Evolutionary conservation across 495 filamentous ascomycete species (phyloP).

Genomic region (Aspergillus bridgeri): DNA sequence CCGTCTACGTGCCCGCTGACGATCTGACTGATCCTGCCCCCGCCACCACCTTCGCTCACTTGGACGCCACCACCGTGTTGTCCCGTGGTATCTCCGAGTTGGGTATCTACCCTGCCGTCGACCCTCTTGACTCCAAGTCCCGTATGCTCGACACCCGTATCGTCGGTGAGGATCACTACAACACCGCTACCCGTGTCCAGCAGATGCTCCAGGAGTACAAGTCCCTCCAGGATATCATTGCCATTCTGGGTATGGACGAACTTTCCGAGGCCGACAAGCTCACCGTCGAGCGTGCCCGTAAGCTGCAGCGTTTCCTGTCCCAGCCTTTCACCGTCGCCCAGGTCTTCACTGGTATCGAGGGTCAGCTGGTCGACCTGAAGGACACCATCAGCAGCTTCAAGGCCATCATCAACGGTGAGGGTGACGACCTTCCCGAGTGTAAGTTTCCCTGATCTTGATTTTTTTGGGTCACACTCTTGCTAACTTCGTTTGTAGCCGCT

Average conservation of each 20-base stretch:
- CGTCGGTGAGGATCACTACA: conserved; percentile 96
- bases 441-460: conserved; percentile 16
- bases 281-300: conserved; percentile 99
- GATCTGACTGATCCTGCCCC: conserved; percentile 99
- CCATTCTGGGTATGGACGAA: conserved; percentile 99
- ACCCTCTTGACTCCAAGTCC: conserved; percentile 98
- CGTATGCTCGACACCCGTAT: conserved; percentile 99
- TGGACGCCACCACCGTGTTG: conserved; percentile 99
- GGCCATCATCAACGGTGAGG: conserved; percentile 92
- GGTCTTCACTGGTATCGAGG: conserved; percentile 99
- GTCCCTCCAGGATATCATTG: conserved; percentile 99
- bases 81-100: conserved; percentile 99
- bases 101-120: conserved; percentile 99
- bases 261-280: conserved; percentile 98
- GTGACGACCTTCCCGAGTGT: conserved; percentile 92
- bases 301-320: conserved; percentile 98
- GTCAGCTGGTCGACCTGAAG: conserved; percentile 94
- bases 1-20: conserved; percentile 99
- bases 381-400: conserved; percentile 97
- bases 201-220: conserved; percentile 99
- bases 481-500: conserved; percentile 47
- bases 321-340: conserved; percentile 99
- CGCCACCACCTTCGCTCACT: conserved; percentile 98
- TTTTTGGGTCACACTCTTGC: not conserved
- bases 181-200: conserved; percentile 90